phyloP scores from a whole-genome alignment of 345 rosid genomes.

The Linum usitatissimum region DNA sequence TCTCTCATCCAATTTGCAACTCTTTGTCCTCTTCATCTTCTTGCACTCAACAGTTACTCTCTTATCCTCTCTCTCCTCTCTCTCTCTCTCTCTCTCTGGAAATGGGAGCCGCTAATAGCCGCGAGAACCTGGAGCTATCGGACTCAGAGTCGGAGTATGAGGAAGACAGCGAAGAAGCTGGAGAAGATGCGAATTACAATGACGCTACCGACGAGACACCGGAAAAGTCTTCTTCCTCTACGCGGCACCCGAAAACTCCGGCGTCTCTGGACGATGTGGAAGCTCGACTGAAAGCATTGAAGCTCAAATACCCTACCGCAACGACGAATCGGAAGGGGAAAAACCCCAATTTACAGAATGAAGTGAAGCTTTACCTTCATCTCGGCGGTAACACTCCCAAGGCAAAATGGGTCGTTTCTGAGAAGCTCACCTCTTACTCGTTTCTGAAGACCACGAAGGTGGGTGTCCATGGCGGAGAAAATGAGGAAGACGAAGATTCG shows the following conservation, averaged over 20 bases:
- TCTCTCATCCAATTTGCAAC: background rate
- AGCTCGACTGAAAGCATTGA: conserved; percentile 44
- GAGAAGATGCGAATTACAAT: conserved; percentile 32
- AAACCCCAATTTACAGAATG: conserved; percentile 29
- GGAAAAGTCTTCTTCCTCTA: conserved; percentile 27
- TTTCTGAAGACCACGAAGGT: conserved; percentile 40
- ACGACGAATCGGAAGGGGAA: conserved; percentile 6
- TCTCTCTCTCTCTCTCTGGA: background rate
- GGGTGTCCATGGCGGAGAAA: conserved; percentile 20
- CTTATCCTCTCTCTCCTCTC: background rate
- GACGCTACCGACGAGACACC: conserved; percentile 48
- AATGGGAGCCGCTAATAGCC: conserved; percentile 72
- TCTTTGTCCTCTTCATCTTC: background rate
- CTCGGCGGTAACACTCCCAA: conserved; percentile 66
- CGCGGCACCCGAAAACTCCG: conserved; percentile 32
- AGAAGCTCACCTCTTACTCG: conserved; percentile 43
- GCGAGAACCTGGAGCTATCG: conserved; percentile 51
- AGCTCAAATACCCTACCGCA: conserved; percentile 51
- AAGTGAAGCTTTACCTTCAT: conserved; percentile 54
- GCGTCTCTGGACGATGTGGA: conserved; percentile 57
- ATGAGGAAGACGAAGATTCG: conserved; percentile 29
- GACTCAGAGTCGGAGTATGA: conserved; percentile 46
- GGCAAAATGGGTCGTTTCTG: conserved; percentile 70
- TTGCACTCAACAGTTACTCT: background rate
- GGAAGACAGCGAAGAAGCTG: conserved; percentile 22